phyloP scores from a whole-genome alignment of 2,329 filamentous ascomycete species.

The Nectriaceae sp. region DNA sequence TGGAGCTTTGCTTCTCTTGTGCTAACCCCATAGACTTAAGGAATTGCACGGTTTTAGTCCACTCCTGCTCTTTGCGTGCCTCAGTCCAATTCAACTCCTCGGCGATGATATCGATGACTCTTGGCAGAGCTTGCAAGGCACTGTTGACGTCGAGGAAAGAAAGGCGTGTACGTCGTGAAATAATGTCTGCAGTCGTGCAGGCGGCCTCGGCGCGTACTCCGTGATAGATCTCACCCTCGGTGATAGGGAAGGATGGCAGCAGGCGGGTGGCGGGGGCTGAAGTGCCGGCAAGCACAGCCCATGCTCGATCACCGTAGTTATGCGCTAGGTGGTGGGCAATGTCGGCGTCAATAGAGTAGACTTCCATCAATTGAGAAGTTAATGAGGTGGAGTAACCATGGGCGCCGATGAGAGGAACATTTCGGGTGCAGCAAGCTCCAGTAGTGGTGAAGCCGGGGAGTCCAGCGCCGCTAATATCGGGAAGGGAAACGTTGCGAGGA shows the following conservation, averaged over 20 bases:
- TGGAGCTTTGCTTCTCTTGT: constrained; percentile 22
- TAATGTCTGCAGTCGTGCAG: constrained; percentile 70
- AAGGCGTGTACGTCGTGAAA: constrained; percentile 69
- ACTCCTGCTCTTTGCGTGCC: constrained; percentile 55
- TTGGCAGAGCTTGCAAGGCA: constrained; percentile 67
- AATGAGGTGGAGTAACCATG: constrained; percentile 61
- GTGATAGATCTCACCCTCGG: constrained; percentile 74
- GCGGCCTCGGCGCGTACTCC: constrained; percentile 73
- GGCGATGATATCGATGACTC: constrained; percentile 71
- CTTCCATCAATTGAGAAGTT: constrained; percentile 39
- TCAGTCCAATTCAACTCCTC: constrained; percentile 67
- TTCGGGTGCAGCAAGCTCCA: constrained; percentile 74
- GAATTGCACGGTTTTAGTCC: constrained; percentile 55
- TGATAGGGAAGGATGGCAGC: constrained; percentile 67
- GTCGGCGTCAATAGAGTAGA: constrained; percentile 36
- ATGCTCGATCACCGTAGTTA: constrained; percentile 60
- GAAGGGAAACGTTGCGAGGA: constrained; percentile 52
- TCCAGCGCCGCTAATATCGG: constrained; percentile 68
- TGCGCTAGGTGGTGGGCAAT: constrained; percentile 44
- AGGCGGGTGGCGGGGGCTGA: constrained; percentile 60
- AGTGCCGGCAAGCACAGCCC: constrained; percentile 65
- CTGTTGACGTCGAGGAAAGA: constrained; percentile 77
- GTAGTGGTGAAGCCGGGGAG: constrained; percentile 52
- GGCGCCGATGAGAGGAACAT: constrained; percentile 72
- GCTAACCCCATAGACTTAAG: constrained; percentile 47